Evolutionary conservation across 179 eudicot genomes (phyloP), one percentile per base, ranked within the genome.

Genomic region (Beta macrorhiza): DNA sequence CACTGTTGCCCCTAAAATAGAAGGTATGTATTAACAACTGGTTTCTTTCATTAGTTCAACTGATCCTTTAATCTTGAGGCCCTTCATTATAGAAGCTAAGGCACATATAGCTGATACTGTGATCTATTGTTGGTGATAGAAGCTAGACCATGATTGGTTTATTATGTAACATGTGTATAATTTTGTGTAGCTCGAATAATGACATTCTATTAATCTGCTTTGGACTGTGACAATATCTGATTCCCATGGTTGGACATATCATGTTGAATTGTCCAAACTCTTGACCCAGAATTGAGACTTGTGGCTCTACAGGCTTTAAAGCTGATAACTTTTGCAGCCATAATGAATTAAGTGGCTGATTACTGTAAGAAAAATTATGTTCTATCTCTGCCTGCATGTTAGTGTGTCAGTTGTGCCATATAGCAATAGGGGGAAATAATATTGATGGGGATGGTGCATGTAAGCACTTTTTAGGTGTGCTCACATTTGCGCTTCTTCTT

Each of bases 1-100:
- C 83, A 91, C 88, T 55, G 98, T 93, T 82, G 92, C 98, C 70
- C 98, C 98, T 5, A 93, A 93, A 83, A 92, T 93, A 82, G 98
- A 93, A 87, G 98, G 98, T 93, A 84, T 67, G 62, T 56, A 9
- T n/a, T n/a, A 45, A 62, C 49, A 56, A 45, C 47, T 72, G 14
- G 12, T 8, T 59, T 25, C 42, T 12, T 37, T 45, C 67, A 17
- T 56, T 32, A 32, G 0, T 52, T 4, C 29, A 59, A 17, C 29
- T 29, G 58, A 22, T 55, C 73, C 37, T 55, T 55, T 55, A 19
- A 52, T 62, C 22, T 73, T 5, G 22, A 61, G 63, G 7, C 7
- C 8, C 8, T 14, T 61, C 32, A 32, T 52, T 32, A 25, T 72
- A 47, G 42, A 37, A 37, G 2, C 4, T 37, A 37, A 37, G 42